Evolutionary conservation across 139 green algal species (phyloP), one percentile per base, ranked within the genome.

Genomic region (Eudorina sp.): DNA sequence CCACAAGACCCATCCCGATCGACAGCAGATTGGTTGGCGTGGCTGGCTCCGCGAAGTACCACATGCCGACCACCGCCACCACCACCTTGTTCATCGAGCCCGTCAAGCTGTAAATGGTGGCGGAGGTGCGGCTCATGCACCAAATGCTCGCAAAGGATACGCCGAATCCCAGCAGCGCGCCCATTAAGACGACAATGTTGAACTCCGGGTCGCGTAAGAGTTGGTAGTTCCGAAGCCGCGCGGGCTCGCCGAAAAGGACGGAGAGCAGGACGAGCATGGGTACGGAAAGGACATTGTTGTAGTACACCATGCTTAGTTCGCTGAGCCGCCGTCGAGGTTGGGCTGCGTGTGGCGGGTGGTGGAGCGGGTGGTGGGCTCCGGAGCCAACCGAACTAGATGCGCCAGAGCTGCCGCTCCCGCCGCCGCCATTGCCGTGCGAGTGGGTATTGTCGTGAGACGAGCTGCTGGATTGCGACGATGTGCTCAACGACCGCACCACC

Each of bases 281-380:
- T 45, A 99, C 53, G 16, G 92, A 96, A 18, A 99, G 92, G 83
- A 98, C 78, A 89, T 99, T 99, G 93, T 99, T 99, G 92, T 99
- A 98, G 55, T 94, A 92, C 46, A 93, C 84, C 87, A 93, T 91
- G 58, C 81, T 90, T 21, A 93, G 48, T 82, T 92, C 86, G 36
- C 21, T 90, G 8, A 91, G 76, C 55, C 85, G 86, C 29, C 53
- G 14, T 7, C 75, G 75, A 9, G n/a, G 16, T 7, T n/a, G n/a
- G 64, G 64, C 64, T 45, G 45, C 46, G 41, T 21, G 62, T 72
- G 62, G 27, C 72, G 23, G 23, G 43, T 36, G n/a, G n/a, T n/a
- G n/a, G n/a, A n/a, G n/a, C 21, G 23, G 1, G 23, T 60, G 72
- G 25, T 40, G 21, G 40, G 41, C 72, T 13, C 43, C 43, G n/a